These are phyloP conservation scores for Candida vartiovaarae DNA, from an alignment of 805 yeast species.

Conservation along the genomic window DNA sequence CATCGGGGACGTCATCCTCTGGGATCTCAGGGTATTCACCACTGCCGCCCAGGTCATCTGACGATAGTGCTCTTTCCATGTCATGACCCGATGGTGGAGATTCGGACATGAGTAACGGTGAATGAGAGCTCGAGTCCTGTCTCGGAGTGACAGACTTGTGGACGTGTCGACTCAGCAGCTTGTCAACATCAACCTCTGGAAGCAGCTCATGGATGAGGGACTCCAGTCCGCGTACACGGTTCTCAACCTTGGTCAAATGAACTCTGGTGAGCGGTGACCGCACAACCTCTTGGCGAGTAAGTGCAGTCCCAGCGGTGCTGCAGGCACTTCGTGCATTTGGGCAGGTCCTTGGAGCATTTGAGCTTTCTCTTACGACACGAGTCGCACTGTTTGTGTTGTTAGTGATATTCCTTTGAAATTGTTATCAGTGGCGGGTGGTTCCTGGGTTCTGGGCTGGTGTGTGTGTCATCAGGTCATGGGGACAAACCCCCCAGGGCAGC, in stretches of 20 bases:
- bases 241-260: conserved; percentile 71
- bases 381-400: conserved; percentile 44
- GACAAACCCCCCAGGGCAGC: too few relatives aligned
- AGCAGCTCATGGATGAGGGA: conserved; percentile 33
- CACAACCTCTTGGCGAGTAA: conserved; percentile 70
- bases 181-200: conserved; percentile 42
- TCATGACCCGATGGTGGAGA: too few relatives aligned
- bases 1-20: conserved; percentile 34
- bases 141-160: conserved; percentile 2
- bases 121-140: conserved; percentile 5
- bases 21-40: conserved; percentile 24
- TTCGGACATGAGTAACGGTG: neutral
- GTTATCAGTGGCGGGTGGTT: too few relatives aligned
- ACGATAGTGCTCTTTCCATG: too few relatives aligned
- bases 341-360: conserved; percentile 73
- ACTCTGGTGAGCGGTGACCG: conserved; percentile 80
- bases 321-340: conserved; percentile 68
- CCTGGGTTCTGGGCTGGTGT: too few relatives aligned
- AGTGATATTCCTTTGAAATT: neutral
- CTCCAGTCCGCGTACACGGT: conserved; percentile 42
- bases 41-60: too few relatives aligned
- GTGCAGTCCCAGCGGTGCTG: conserved; percentile 68
- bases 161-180: conserved; percentile 20
- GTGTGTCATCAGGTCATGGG: too few relatives aligned
- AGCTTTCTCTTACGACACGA: conserved; percentile 76